phyloP scores from a whole-genome alignment of 192 early-diverging fungal genomes.

The Bifiguratus adelaidae region DNA sequence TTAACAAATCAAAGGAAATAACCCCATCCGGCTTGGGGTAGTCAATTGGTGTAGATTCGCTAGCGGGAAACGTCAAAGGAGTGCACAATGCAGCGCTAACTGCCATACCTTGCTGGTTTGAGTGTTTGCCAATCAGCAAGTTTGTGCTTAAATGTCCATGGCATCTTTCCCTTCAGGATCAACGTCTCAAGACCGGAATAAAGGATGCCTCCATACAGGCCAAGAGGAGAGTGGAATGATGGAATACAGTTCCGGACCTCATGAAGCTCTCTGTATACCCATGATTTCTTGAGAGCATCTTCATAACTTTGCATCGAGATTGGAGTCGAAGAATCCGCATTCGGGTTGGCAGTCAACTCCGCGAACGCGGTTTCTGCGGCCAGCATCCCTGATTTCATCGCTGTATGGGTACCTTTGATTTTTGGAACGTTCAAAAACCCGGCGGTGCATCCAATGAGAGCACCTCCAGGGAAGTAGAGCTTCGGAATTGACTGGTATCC shows the following conservation, averaged over 20 bases:
- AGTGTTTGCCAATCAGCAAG: slow-evolving; percentile 72
- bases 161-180: slow-evolving; percentile 80
- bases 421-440: slow-evolving; percentile 97
- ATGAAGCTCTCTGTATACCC: slow-evolving; percentile 85
- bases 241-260: slow-evolving; percentile 90
- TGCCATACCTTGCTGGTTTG: slow-evolving; percentile 46
- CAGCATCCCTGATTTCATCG: slow-evolving; percentile 97
- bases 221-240: slow-evolving; percentile 84
- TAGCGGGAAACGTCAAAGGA: not conserved
- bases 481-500: slow-evolving; percentile 94
- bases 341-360: slow-evolving; percentile 29
- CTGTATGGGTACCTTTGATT: slow-evolving; percentile 99
- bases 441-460: slow-evolving; percentile 91
- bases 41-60: slow-evolving; percentile 71
- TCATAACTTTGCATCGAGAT: slow-evolving; percentile 72
- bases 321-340: slow-evolving; percentile 36
- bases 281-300: slow-evolving; percentile 69
- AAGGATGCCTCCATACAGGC: slow-evolving; percentile 73
- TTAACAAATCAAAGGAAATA: slow-evolving; percentile 91
- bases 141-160: slow-evolving; percentile 90
- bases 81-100: not conserved
- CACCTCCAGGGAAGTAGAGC: slow-evolving; percentile 88
- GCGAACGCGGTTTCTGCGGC: slow-evolving; percentile 88
- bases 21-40: slow-evolving; percentile 97
- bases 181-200: slow-evolving; percentile 88